A percentile compares a stretch with the other conserved stretches of the same genome.
Evolutionary conservation across 2,329 filamentous ascomycete species (phyloP).

Genomic region (Trichophyton schoenleinii): DNA sequence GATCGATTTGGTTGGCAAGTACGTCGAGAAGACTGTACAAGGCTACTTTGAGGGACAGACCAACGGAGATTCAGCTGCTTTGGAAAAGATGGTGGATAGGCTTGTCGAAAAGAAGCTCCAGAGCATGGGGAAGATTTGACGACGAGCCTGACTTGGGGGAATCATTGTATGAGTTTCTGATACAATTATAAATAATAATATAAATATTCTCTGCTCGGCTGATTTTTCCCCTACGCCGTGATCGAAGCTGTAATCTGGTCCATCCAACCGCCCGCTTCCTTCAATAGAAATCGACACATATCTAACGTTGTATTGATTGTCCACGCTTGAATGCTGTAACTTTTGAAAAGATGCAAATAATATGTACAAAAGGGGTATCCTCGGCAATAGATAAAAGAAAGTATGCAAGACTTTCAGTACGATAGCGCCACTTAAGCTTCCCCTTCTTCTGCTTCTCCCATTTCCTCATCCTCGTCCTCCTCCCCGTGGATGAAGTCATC

Average conservation of each 20-base stretch:
- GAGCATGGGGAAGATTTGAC: neutral
- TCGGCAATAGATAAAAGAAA: neutral
- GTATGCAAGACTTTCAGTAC: neutral
- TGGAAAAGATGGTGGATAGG: conserved; percentile 61
- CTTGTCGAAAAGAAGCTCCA: conserved; percentile 58
- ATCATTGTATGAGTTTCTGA: neutral
- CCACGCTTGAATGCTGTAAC: neutral
- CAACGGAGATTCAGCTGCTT: conserved; percentile 36
- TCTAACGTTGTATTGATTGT: neutral
- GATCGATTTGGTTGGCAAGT: conserved; percentile 68
- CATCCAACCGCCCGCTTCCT: neutral
- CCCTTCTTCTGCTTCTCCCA: neutral
- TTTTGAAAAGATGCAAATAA: neutral
- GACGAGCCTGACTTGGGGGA: too few relatives aligned
- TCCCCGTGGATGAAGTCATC: conserved; percentile 39
- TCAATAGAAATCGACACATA: neutral
- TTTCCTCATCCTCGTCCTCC: conserved; percentile 23
- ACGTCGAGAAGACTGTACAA: conserved; percentile 63
- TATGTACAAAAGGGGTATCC: neutral
- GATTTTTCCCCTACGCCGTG: neutral
- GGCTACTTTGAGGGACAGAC: conserved; percentile 52
- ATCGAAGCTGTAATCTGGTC: neutral
- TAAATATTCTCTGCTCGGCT: neutral
- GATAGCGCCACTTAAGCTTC: neutral
- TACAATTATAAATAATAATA: neutral